Conservation (phyloP, 257 asterid genomes). For the Parsonsia alboflavescens region DNA sequence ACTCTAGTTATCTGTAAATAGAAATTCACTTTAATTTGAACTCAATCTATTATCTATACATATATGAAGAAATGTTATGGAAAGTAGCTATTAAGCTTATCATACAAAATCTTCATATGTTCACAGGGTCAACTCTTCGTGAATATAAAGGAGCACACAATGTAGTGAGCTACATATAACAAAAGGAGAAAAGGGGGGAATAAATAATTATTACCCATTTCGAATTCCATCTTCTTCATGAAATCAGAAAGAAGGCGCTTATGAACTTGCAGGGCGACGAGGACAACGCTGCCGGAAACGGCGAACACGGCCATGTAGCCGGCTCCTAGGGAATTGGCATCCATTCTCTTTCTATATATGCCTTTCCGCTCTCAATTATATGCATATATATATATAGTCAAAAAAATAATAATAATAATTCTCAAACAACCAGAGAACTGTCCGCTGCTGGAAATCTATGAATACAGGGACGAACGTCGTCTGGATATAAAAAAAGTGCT, state of each 20-base stretch:
- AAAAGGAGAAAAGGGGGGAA: neutral
- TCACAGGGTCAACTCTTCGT: too few species aligned
- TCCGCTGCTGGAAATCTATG: neutral
- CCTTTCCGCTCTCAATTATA: too few species aligned
- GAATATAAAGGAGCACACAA: too few species aligned
- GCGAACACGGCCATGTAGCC: constrained; percentile 82
- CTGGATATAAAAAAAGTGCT: neutral
- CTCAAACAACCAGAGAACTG: neutral
- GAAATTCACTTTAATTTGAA: too few species aligned
- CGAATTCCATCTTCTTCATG: constrained; percentile 67
- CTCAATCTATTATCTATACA: too few species aligned
- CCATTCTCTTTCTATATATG: neutral
- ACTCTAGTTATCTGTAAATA: too few species aligned
- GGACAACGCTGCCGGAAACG: constrained; percentile 79
- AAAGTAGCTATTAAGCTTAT: too few species aligned
- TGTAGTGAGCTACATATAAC: neutral
- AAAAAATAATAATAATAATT: too few species aligned
- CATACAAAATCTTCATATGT: too few species aligned
- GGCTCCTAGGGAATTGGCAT: constrained; percentile 41
- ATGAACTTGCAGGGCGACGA: constrained; percentile 72
- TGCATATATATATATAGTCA: too few species aligned
- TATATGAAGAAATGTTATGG: too few species aligned
- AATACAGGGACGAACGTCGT: neutral
- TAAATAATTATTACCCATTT: constrained; percentile 24
- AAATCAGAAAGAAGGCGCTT: constrained; percentile 77